Conservation (phyloP, 257 asterid genomes). For the Solanum sejunctum region DNA sequence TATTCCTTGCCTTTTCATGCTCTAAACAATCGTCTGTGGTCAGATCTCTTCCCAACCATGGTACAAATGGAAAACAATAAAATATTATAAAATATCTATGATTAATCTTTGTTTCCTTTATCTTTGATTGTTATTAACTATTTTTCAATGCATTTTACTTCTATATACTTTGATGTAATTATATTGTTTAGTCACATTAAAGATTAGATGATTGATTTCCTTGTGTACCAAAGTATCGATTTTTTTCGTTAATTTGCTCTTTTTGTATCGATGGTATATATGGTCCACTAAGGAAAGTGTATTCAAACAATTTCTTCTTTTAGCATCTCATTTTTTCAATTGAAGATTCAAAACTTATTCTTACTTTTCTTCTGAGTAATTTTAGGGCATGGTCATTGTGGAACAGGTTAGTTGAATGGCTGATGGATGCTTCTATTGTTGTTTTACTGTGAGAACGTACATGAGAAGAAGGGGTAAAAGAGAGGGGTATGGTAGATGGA, state of each 20-base stretch:
- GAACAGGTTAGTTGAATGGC: neutral
- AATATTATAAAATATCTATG: neutral
- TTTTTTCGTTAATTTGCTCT: neutral
- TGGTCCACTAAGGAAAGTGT: neutral
- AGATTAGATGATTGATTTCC: neutral
- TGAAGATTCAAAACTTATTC: neutral
- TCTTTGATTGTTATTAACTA: neutral
- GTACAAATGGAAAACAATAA: neutral
- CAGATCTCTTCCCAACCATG: neutral
- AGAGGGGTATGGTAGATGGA: conserved; percentile 41
- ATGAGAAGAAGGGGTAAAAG: conserved; percentile 20
- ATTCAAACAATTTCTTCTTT: neutral
- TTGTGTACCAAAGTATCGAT: neutral
- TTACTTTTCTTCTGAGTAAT: neutral
- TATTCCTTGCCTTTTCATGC: neutral
- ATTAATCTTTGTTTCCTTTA: neutral
- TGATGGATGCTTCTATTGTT: neutral
- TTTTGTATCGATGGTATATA: neutral
- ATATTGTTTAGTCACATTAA: neutral
- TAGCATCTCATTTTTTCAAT: neutral
- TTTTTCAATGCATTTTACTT: neutral
- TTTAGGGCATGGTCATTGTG: neutral
- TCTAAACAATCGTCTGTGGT: neutral
- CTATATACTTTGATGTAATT: neutral
- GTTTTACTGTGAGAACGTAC: neutral